These are phyloP conservation scores for Corylus americana DNA, from an alignment of 306 rosid species.

Conservation along the genomic window DNA sequence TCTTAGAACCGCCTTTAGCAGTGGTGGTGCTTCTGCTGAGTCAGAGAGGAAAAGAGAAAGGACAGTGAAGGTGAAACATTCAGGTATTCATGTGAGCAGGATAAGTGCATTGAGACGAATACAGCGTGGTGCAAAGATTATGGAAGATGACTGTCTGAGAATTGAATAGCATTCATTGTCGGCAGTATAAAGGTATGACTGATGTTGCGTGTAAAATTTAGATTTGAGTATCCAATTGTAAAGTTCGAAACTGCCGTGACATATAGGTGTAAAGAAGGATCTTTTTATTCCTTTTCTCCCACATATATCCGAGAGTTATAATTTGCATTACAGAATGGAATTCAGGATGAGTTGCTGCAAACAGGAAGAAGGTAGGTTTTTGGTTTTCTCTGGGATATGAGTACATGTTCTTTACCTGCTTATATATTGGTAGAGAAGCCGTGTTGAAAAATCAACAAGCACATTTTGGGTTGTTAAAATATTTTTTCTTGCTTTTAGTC, in stretches of 20 bases:
- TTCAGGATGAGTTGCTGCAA: neutral
- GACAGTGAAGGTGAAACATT: conserved; percentile 29
- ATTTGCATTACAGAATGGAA: neutral
- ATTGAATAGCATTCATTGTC: conserved; percentile 14
- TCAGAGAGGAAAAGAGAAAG: conserved; percentile 28
- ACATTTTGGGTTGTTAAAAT: neutral
- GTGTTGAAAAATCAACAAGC: neutral
- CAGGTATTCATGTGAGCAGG: conserved; percentile 39
- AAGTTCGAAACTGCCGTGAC: conserved; percentile 10
- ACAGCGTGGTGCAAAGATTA: conserved; percentile 53
- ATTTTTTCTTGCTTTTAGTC: neutral
- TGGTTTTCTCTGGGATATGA: neutral
- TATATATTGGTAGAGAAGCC: neutral
- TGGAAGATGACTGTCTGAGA: conserved; percentile 31
- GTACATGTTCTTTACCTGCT: neutral
- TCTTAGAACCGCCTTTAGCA: conserved; percentile 10
- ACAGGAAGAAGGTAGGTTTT: neutral
- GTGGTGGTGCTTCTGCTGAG: conserved; percentile 10
- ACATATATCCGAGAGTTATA: neutral
- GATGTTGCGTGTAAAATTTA: neutral
- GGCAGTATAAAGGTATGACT: neutral
- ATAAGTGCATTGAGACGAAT: conserved; percentile 43
- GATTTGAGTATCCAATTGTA: neutral
- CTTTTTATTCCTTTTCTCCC: neutral
- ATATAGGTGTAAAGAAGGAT: conserved; percentile 24